A percentile compares a stretch with the other conserved stretches of the same genome.
phyloP scores from a whole-genome alignment of 352 stramenopile species.

The Phytophthora crassamura region DNA sequence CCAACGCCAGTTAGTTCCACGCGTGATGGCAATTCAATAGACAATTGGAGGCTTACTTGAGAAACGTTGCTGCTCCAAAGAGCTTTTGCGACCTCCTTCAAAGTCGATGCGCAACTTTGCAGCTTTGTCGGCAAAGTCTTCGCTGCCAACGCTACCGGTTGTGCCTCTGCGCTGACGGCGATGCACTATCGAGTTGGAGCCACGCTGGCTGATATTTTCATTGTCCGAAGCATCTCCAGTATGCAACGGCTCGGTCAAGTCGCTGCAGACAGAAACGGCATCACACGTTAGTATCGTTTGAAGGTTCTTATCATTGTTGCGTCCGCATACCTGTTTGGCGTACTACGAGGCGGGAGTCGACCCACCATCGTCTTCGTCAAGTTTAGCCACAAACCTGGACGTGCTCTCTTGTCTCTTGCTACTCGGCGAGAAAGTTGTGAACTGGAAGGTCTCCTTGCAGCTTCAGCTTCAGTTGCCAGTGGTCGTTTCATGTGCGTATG shows the following conservation, averaged over 20 bases:
- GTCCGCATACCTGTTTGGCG: slow-evolving; percentile 14
- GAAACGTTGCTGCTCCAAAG: slow-evolving; percentile 32
- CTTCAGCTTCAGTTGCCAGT: not conserved
- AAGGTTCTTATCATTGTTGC: not conserved
- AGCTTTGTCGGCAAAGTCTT: slow-evolving; percentile 39
- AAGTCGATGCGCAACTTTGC: slow-evolving; percentile 43
- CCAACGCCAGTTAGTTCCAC: not conserved
- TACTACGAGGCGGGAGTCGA: slow-evolving; percentile 17
- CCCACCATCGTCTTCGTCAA: slow-evolving; percentile 18
- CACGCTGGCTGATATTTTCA: slow-evolving; percentile 23
- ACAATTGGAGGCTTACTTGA: slow-evolving; percentile 23
- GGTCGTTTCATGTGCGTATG: slow-evolving; percentile 37
- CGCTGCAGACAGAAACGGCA: too few relatives aligned
- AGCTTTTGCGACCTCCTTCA: slow-evolving; percentile 23
- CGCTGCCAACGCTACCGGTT: slow-evolving; percentile 31
- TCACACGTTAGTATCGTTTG: too few relatives aligned
- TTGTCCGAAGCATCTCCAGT: slow-evolving; percentile 23
- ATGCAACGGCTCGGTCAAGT: slow-evolving; percentile 35
- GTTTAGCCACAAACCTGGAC: not conserved
- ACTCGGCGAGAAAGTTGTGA: slow-evolving; percentile 20
- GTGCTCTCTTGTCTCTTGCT: slow-evolving; percentile 1
- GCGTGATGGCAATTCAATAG: too few relatives aligned
- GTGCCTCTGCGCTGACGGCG: slow-evolving; percentile 37
- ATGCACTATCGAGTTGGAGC: slow-evolving; percentile 30
- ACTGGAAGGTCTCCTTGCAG: slow-evolving; percentile 6